Base-by-base conservation (phyloP, 2,329 filamentous ascomycete genomes). In the Alternaria ethzedia region DNA sequence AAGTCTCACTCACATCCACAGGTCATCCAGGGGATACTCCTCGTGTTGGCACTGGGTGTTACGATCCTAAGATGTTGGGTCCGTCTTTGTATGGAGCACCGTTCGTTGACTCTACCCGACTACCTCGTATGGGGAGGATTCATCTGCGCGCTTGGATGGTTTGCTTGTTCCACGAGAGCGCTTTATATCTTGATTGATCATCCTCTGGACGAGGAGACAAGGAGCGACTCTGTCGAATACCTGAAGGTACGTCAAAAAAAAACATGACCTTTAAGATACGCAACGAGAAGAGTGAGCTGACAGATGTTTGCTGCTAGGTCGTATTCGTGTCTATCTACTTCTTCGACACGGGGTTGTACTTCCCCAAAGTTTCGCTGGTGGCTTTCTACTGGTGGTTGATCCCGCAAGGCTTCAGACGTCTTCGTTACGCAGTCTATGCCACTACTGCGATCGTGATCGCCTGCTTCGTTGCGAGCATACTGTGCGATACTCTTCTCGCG, bases 331-430 rank as follows among this genome's bases (percentile, higher is more conserved):
- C 70, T 20, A 59, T 57, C 17, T 73, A 65, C 47, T 65, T 72
- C 30, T 72, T 73, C 54, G 67, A 73, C n/a, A 57, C 70, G 6
- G 69, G 69, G 10, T 44, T 73, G 23, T 73, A 69, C 41, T 68
- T 72, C 6, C 71, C 70, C 17, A 73, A 72, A 44, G 63, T 54
- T 3, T 69, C 71, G 4, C 51, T 73, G 4, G 58, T 71, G 6
- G 62, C 71, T 1, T 73, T 73, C 51, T 73, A 69, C 54, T 71
- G 69, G 70, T 73, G 71, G 71, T 49, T 73, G 36, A 68, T 73
- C n/a, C 71, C 70, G 32, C 25, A 32, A 17, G 65, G 69, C 2
- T 71, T 73, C 23, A 55, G 59, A 30, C 64, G 66, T 28, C 65
- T 73, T n/a, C 65, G 69, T 10, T 20, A 71, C 15, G 60, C 65